phyloP scores from a whole-genome alignment of 768 basidiomycete species.

The Bullera alba region DNA sequence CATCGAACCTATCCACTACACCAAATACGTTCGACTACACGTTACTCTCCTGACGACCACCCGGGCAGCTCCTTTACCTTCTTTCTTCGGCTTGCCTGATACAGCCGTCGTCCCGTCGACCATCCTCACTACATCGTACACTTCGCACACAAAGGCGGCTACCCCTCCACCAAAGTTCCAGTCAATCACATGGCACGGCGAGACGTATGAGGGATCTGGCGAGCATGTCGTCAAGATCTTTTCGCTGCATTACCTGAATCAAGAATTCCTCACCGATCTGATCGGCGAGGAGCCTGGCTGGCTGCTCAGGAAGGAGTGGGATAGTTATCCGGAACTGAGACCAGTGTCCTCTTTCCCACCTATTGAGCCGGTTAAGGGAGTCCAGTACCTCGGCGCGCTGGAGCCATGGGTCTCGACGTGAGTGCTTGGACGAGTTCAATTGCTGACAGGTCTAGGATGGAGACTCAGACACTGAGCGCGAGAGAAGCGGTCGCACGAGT shows the following conservation, averaged over 20 bases:
- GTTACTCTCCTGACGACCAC: conserved; percentile 85
- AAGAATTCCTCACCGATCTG: conserved; percentile 62
- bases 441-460: conserved; percentile 64
- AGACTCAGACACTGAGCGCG: conserved; percentile 77
- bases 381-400: conserved; percentile 88
- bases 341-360: conserved; percentile 67
- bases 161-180: conserved; percentile 71
- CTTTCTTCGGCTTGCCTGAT: conserved; percentile 59
- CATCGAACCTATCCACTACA: conserved; percentile 35
- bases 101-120: conserved; percentile 52
- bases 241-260: conserved; percentile 58
- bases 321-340: conserved; percentile 50
- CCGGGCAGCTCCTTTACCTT: conserved; percentile 55
- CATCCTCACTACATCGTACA: conserved; percentile 66
- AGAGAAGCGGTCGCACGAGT: conserved; percentile 77
- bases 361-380: conserved; percentile 64
- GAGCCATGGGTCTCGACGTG: conserved; percentile 61
- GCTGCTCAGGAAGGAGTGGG: conserved; percentile 67
- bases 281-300: conserved; percentile 65
- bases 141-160: conserved; percentile 47
- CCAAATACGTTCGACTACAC: conserved; percentile 75
- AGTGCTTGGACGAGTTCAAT: conserved; percentile 56
- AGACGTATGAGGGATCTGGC: conserved; percentile 48
- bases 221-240: conserved; percentile 85
- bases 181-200: conserved; percentile 72